A percentile compares a stretch with the other conserved stretches of the same genome.
Conservation (phyloP, 2,329 filamentous ascomycete genomes). For the Beauveria australis region DNA sequence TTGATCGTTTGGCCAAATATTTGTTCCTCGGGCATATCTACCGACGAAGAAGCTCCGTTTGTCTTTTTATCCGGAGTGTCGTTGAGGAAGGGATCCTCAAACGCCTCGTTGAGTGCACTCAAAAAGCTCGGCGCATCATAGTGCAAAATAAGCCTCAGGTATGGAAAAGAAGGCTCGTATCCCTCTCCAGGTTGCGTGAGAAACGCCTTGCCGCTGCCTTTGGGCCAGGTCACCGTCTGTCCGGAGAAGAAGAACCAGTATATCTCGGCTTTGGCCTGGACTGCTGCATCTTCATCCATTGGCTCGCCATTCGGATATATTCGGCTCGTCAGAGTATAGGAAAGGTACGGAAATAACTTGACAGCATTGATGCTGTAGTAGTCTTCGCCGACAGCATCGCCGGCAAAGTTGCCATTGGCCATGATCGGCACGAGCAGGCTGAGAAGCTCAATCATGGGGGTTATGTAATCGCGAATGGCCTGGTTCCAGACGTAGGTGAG, state of each 20-base stretch:
- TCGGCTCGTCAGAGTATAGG: slow-evolving; percentile 81
- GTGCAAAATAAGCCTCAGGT: slow-evolving; percentile 73
- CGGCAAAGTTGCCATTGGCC: slow-evolving; percentile 43
- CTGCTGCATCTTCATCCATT: slow-evolving; percentile 64
- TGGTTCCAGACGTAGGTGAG: slow-evolving; percentile 96
- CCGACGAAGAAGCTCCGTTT: slow-evolving; percentile 39
- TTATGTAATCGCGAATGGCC: slow-evolving; percentile 80
- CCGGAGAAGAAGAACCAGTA: slow-evolving; percentile 94
- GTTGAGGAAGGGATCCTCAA: slow-evolving; percentile 91
- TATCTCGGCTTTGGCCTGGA: slow-evolving; percentile 73
- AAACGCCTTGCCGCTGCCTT: slow-evolving; percentile 51
- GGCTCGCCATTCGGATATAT: slow-evolving; percentile 80
- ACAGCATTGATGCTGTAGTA: slow-evolving; percentile 62
- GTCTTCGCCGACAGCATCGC: slow-evolving; percentile 51
- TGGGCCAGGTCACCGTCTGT: slow-evolving; percentile 67
- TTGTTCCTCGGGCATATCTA: slow-evolving; percentile 54
- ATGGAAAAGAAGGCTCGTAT: slow-evolving; percentile 71
- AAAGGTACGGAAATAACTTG: slow-evolving; percentile 92
- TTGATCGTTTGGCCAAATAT: slow-evolving; percentile 67
- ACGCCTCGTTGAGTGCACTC: slow-evolving; percentile 93
- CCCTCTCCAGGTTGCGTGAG: slow-evolving; percentile 48
- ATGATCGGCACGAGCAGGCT: slow-evolving; percentile 55
- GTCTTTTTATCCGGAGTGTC: slow-evolving; percentile 58
- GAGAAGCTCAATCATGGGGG: slow-evolving; percentile 77
- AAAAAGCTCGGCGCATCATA: slow-evolving; percentile 90